phyloP scores from a whole-genome alignment of 225 moss, liverwort and hornwort genomes.

The Takakia lepidozioides region DNA sequence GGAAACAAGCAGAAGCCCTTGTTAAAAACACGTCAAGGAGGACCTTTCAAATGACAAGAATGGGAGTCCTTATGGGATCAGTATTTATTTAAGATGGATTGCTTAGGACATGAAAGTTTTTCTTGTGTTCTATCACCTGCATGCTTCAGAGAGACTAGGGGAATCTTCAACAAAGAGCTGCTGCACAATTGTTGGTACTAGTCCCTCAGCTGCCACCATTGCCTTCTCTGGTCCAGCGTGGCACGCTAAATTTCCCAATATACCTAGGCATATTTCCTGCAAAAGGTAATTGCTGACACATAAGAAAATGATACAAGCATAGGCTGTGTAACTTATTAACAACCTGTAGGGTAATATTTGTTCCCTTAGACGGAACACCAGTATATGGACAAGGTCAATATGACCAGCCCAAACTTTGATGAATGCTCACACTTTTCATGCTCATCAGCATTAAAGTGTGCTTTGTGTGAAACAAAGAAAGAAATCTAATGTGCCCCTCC shows the following conservation, averaged over 20 bases:
- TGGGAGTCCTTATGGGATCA: too few relatives aligned
- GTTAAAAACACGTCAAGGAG: too few relatives aligned
- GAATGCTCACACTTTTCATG: too few relatives aligned
- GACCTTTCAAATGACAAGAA: too few relatives aligned
- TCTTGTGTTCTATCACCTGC: slow-evolving; percentile 44
- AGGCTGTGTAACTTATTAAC: neutral
- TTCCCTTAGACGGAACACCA: too few relatives aligned
- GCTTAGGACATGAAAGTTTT: neutral
- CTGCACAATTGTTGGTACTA: slow-evolving; percentile 53
- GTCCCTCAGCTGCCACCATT: slow-evolving; percentile 51
- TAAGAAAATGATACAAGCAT: neutral
- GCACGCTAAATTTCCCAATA: slow-evolving; percentile 86
- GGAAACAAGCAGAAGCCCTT: too few relatives aligned
- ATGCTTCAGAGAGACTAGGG: slow-evolving; percentile 83
- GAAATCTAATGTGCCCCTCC: neutral
- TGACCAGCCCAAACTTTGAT: neutral
- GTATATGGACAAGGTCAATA: too few relatives aligned
- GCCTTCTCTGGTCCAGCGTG: slow-evolving; percentile 61
- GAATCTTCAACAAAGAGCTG: slow-evolving; percentile 76
- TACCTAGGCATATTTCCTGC: slow-evolving; percentile 83
- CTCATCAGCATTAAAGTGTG: neutral
- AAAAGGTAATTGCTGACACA: neutral
- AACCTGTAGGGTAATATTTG: neutral
- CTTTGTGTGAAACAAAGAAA: neutral
- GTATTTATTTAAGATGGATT: too few relatives aligned